Evolutionary conservation across 2,329 filamentous ascomycete genomes (phyloP), one percentile per base, ranked within the genome.

Genomic region (Fusarium chlamydosporum): DNA sequence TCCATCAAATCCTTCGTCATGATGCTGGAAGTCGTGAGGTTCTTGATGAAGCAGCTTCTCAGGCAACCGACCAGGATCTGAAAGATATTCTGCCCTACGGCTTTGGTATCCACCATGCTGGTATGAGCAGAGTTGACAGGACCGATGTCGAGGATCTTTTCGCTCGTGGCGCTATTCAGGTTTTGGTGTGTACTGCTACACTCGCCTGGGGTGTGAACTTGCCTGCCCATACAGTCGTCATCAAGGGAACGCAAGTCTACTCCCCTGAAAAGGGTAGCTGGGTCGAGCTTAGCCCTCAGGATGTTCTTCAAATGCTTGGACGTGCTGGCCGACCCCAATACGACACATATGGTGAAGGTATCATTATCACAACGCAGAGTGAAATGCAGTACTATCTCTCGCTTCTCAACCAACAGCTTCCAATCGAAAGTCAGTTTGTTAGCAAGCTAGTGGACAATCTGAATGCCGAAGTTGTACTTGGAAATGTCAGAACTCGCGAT

Each of bases 301-400:
- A 99, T 81, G 95, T 99, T 35, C 85, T 99, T 51, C 96, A 99
- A 79, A 99, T 99, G 96, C 89, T 99, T 75, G 96, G 96, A 76
- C 94, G 96, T 85, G 96, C 96, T 55, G 96, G 96, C 77, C 89
- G 96, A 71, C 96, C 96, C 29, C 96, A 99, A 76, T 99, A 93
- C 77, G 96, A 99, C 77, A 97, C 94, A 0, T 99, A 97, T 76
- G 96, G 96, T 77, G 96, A 99, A 79, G 96, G 96, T 78, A 98
- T 99, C 75, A 98, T 99, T 77, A 97, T 99, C 74, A 99, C 96
- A 1, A 96, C 94, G 0, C 95, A 98, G 76, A 87, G 86, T 50
- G 96, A 99, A 81, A 93, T 99, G 76, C 94, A 97, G 74, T 99
- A 99, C 80, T 99, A 99, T 75, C 88, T 99, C 20, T 98, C 95